These are phyloP conservation scores for Colletotrichum sp. DNA, from an alignment of 2,329 filamentous ascomycete species.

Conservation along the genomic window DNA sequence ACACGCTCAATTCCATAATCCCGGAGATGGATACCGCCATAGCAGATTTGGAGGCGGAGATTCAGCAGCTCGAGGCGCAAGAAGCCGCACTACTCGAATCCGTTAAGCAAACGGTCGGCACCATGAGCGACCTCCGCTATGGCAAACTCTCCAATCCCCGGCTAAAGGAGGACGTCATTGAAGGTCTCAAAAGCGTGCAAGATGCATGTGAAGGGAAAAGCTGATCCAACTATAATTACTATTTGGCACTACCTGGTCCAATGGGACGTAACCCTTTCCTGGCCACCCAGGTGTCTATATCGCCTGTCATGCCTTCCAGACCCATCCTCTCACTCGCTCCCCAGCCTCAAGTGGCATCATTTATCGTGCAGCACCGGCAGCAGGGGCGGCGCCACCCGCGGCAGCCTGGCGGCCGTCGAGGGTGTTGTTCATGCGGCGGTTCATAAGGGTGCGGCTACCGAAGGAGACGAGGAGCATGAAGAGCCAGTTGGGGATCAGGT, in stretches of 20 bases:
- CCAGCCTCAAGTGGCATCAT: neutral
- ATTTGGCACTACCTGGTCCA: conserved; percentile 23
- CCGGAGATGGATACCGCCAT: conserved; percentile 73
- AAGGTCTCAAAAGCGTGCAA: conserved; percentile 69
- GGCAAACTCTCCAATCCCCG: conserved; percentile 73
- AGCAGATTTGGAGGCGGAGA: conserved; percentile 70
- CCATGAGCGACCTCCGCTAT: conserved; percentile 82
- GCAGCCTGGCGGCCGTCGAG: conserved; percentile 1
- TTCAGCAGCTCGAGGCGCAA: conserved; percentile 69
- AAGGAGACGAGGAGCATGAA: conserved; percentile 81
- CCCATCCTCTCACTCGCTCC: neutral
- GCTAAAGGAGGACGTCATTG: conserved; percentile 69
- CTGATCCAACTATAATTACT: conserved; percentile 29
- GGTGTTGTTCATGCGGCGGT: conserved; percentile 30
- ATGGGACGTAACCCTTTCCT: neutral
- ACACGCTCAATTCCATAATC: conserved; percentile 69
- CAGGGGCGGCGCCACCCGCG: neutral
- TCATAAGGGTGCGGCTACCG: conserved; percentile 76
- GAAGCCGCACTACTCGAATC: conserved; percentile 63
- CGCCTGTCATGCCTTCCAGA: neutral
- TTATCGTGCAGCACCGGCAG: conserved; percentile 10
- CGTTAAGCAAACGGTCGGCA: conserved; percentile 70
- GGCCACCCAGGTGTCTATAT: neutral
- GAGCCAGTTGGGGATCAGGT: conserved; percentile 74
- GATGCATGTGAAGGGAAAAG: conserved; percentile 62